phyloP scores from a whole-genome alignment of 108 stramenopile species.

The Conticribra weissflogii region DNA sequence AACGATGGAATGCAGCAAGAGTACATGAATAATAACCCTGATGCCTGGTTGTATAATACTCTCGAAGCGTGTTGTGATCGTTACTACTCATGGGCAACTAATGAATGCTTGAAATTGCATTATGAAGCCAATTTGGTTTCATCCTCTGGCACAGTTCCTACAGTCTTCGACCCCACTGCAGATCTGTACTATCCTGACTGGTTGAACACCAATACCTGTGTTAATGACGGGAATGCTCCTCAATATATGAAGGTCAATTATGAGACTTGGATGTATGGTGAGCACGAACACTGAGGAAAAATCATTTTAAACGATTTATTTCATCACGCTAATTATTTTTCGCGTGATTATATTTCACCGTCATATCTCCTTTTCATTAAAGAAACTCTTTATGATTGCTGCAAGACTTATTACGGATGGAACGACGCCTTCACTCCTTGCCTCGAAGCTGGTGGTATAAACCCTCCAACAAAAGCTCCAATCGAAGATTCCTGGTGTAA shows the following conservation, averaged over 20 bases:
- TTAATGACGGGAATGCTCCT: conserved; percentile 7
- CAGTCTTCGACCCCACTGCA: conserved; percentile 2
- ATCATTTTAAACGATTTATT: not conserved
- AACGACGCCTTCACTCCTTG: conserved; percentile 1
- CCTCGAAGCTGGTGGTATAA: conserved; percentile 2
- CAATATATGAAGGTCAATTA: conserved; percentile 14
- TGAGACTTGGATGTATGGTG: conserved; percentile 14
- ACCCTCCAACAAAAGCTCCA: not conserved
- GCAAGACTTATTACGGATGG: conserved; percentile 17
- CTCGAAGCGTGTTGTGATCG: conserved; percentile 13
- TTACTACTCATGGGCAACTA: conserved; percentile 10
- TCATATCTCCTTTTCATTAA: not conserved
- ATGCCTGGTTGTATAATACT: not conserved
- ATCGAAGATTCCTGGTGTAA: conserved; percentile 13
- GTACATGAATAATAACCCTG: conserved; percentile 20
- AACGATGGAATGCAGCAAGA: conserved; percentile 20
- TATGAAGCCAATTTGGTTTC: not conserved
- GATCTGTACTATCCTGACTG: conserved; percentile 22
- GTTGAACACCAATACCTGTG: not conserved
- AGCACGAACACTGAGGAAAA: not conserved
- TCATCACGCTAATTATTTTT: not conserved
- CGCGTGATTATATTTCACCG: not conserved
- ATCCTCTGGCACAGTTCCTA: conserved; percentile 2
- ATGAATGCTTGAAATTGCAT: not conserved
- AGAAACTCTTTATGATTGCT: conserved; percentile 10